These are phyloP conservation scores for Castanea sativa DNA, from an alignment of 306 rosid genomes.

Conservation along the genomic window DNA sequence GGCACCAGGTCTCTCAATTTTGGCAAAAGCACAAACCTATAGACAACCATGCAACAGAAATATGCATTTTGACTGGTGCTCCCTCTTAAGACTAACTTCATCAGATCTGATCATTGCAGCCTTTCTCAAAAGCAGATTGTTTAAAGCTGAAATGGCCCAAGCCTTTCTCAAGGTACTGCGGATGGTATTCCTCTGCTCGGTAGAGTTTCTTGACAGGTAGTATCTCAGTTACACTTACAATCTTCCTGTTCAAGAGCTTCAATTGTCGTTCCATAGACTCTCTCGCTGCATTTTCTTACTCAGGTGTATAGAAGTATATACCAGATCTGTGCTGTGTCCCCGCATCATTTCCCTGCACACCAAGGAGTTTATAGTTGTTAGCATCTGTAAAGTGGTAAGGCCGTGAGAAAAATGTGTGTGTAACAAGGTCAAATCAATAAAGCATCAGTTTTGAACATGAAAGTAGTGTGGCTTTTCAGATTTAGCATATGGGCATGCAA, in stretches of 20 bases:
- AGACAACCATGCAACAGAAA: neutral
- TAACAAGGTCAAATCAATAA: neutral
- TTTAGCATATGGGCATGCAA: neutral
- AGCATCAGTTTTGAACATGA: neutral
- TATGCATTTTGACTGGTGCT: neutral
- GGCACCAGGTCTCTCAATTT: no score
- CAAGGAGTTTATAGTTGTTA: constrained; percentile 6
- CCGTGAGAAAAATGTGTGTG: no score
- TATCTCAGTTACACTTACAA: constrained; percentile 62
- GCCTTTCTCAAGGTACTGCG: constrained; percentile 46
- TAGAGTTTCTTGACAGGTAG: constrained; percentile 92
- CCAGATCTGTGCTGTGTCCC: constrained; percentile 97
- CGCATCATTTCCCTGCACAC: constrained; percentile 77
- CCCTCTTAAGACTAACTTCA: constrained; percentile 20
- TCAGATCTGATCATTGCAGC: constrained; percentile 89
- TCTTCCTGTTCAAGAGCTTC: constrained; percentile 58
- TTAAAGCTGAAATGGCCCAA: constrained; percentile 67
- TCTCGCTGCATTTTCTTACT: constrained; percentile 74
- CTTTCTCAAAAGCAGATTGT: constrained; percentile 66
- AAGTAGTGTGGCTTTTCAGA: neutral
- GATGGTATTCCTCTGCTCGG: constrained; percentile 91
- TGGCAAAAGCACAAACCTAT: no score
- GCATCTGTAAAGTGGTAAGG: no score
- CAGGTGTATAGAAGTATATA: constrained; percentile 83
- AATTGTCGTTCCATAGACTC: constrained; percentile 64